Conservation (phyloP, 2,329 filamentous ascomycete genomes). For the Fusarium pininemorale region DNA sequence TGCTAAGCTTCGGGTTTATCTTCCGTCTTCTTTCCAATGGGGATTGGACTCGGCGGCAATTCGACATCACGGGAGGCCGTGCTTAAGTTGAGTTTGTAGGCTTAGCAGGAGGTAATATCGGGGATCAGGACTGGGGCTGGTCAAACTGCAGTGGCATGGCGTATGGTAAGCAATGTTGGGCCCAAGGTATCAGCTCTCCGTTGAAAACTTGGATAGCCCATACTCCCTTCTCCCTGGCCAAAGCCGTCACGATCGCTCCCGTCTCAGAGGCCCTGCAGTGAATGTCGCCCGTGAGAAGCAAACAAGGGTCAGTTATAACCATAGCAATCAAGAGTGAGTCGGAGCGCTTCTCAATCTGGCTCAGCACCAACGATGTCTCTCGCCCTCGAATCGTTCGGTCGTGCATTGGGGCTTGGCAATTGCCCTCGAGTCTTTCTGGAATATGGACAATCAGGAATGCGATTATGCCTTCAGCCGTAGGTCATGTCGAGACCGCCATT, state of each 20-base stretch:
- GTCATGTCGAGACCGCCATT: accelerated
- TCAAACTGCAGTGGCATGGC: not conserved
- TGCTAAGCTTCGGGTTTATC: not conserved
- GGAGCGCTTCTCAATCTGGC: not conserved
- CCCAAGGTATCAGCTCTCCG: not conserved
- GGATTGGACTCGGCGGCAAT: not conserved
- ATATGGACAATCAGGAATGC: accelerated
- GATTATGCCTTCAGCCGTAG: accelerated
- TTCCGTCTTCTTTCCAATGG: not conserved
- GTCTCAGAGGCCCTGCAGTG: accelerated
- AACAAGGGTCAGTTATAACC: accelerated
- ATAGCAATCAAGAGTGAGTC: not conserved
- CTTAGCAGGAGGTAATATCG: accelerated
- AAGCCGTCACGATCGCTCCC: accelerated
- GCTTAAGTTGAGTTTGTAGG: not conserved
- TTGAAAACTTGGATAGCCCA: accelerated
- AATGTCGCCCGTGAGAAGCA: not conserved
- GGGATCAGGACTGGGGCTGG: accelerated
- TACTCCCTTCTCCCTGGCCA: accelerated
- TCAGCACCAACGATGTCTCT: not conserved
- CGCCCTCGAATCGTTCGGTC: not conserved
- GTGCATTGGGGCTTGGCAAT: not conserved
- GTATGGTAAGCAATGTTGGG: not conserved
- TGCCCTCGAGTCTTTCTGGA: accelerated
- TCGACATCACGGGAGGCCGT: accelerated